Conservation (phyloP, 129 eudicot genomes). For the Chrysanthemum lavandulifolium region DNA sequence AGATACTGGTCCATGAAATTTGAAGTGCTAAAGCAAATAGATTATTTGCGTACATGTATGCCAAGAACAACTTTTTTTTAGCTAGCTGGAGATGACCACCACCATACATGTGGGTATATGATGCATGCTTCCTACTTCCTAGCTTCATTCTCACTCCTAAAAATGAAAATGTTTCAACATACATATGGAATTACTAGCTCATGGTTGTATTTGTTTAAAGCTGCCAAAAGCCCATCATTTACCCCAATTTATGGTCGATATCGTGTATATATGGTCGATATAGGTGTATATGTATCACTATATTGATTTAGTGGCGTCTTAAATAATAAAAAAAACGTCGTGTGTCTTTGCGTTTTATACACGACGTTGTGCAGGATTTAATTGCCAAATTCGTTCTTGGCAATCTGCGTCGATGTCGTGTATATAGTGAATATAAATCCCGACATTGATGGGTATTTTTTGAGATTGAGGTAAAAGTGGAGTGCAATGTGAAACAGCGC, state of each 20-base stretch:
- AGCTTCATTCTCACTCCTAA: slow-evolving; percentile 29
- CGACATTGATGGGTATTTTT: too few relatives aligned
- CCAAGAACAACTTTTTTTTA: slow-evolving; percentile 18
- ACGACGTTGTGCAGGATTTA: too few relatives aligned
- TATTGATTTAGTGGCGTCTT: too few relatives aligned
- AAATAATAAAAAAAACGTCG: too few relatives aligned
- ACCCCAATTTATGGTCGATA: slow-evolving; percentile 31
- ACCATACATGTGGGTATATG: slow-evolving; percentile 29
- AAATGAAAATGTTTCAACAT: slow-evolving; percentile 1
- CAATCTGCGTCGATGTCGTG: too few relatives aligned
- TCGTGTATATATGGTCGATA: too few relatives aligned
- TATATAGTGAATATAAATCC: too few relatives aligned
- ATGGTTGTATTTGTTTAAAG: slow-evolving; percentile 36
- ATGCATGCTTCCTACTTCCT: slow-evolving; percentile 25
- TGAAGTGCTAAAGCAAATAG: slow-evolving; percentile 16
- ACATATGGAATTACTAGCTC: background rate
- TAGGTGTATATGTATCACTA: too few relatives aligned
- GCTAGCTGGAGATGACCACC: slow-evolving; percentile 29
- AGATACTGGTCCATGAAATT: slow-evolving; percentile 24
- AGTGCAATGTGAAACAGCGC: too few relatives aligned
- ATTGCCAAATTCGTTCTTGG: too few relatives aligned
- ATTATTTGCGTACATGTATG: slow-evolving; percentile 8
- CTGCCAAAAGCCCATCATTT: slow-evolving; percentile 46
- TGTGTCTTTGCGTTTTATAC: too few relatives aligned
- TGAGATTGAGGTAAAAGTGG: too few relatives aligned